phyloP scores from a whole-genome alignment of 164 flowering plant genomes.

The Kingdonia uniflora region DNA sequence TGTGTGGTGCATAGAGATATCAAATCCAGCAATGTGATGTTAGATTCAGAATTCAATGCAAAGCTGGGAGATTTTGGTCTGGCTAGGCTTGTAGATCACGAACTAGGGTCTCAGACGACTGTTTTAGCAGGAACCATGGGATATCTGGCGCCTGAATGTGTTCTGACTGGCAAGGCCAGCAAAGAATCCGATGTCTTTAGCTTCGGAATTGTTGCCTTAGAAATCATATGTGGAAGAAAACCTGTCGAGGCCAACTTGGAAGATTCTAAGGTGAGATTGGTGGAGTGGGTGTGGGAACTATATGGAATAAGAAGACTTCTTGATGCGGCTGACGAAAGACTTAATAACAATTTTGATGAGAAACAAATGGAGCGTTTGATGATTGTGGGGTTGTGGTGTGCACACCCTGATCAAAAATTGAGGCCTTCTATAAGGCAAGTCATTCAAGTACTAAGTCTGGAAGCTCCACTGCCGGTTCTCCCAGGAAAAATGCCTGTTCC shows the following conservation, averaged over 20 bases:
- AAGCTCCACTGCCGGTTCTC: conserved; percentile 33
- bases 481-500: conserved; percentile 38
- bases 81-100: conserved; percentile 42
- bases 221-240: conserved; percentile 40
- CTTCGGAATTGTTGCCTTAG: conserved; percentile 43
- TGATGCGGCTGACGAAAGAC: conserved; percentile 27
- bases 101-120: conserved; percentile 33
- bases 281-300: conserved; percentile 50
- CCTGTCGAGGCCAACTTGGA: conserved; percentile 19
- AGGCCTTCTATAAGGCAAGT: conserved; percentile 42
- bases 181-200: conserved; percentile 53
- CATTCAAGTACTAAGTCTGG: conserved; percentile 25
- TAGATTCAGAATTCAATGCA: conserved; percentile 39
- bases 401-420: conserved; percentile 28
- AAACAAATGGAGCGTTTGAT: conserved; percentile 28
- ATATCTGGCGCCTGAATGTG: conserved; percentile 49
- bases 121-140: conserved; percentile 53
- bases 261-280: conserved; percentile 20
- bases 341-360: conserved; percentile 19
- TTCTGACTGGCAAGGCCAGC: conserved; percentile 36
- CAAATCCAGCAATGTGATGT: conserved; percentile 47
- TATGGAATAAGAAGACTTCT: conserved; percentile 32
- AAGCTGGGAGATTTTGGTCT: conserved; percentile 53
- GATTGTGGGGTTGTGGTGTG: conserved; percentile 44
- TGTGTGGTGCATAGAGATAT: conserved; percentile 48